Percentiles rank a stretch among this genome's conserved stretches.
These are phyloP conservation scores for Pseudogymnoascus sp. DNA, from an alignment of 2,329 filamentous ascomycete genomes.

Conservation along the genomic window DNA sequence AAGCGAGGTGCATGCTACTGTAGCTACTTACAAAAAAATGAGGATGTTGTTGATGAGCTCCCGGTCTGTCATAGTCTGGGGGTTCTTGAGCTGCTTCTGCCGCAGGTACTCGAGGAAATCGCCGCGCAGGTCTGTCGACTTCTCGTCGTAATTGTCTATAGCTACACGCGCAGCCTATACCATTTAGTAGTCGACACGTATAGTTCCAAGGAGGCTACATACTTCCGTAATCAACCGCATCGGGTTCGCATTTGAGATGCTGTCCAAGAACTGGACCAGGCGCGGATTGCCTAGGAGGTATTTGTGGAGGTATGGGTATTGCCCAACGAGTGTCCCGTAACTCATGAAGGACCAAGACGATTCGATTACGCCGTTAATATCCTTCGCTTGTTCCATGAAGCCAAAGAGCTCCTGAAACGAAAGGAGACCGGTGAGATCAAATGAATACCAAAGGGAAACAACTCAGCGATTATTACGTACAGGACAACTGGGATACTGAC, in stretches of 20 bases:
- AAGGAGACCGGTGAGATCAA: conserved; percentile 13
- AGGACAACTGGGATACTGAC: background rate
- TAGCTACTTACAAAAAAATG: no score
- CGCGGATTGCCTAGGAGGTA: background rate
- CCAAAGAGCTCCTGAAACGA: conserved; percentile 12
- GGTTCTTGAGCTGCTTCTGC: conserved; percentile 9
- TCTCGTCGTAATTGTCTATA: background rate
- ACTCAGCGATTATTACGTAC: background rate
- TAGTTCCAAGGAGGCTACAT: background rate
- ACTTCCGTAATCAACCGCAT: background rate
- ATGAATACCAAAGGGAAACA: conserved; percentile 3
- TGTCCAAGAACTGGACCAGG: background rate
- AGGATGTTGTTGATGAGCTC: conserved; percentile 20
- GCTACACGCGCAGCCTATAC: background rate
- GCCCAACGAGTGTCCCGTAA: conserved; percentile 4
- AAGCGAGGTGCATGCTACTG: background rate
- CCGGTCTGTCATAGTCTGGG: conserved; percentile 23
- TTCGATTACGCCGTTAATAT: conserved; percentile 13
- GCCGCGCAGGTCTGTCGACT: background rate
- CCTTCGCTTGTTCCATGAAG: conserved; percentile 12
- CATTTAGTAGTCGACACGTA: background rate
- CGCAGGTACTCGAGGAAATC: background rate
- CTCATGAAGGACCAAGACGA: background rate
- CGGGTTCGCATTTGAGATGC: background rate
- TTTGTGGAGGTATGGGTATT: conserved; percentile 9